Conservation (phyloP, 139 green algal species). For the Ostreobium quekettii region DNA sequence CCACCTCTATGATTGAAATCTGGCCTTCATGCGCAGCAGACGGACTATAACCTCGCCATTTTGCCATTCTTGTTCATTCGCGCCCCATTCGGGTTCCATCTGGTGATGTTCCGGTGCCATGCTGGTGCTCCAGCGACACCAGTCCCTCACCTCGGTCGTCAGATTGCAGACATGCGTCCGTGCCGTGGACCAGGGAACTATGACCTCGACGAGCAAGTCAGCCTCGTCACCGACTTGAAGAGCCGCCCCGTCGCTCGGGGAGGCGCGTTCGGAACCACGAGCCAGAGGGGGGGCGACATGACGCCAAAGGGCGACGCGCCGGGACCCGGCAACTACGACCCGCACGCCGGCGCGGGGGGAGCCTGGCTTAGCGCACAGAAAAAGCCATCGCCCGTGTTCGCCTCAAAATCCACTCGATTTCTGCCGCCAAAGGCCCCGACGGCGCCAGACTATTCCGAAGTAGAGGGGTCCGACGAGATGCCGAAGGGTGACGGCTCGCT, state of each 20-base stretch:
- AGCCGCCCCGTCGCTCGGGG: neutral
- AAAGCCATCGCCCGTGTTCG: neutral
- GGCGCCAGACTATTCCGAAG: neutral
- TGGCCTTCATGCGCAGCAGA: too few relatives aligned
- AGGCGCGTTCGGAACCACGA: neutral
- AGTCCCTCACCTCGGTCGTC: too few relatives aligned
- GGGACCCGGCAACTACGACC: neutral
- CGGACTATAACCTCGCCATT: too few relatives aligned
- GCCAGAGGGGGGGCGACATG: neutral
- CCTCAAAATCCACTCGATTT: neutral
- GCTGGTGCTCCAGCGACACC: too few relatives aligned
- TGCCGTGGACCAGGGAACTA: slow-evolving; percentile 5
- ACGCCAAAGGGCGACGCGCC: neutral
- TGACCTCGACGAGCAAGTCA: neutral
- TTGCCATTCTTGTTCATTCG: too few relatives aligned
- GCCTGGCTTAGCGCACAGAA: neutral
- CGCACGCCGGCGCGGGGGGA: too few relatives aligned
- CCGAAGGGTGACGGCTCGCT: neutral
- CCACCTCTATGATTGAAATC: too few relatives aligned
- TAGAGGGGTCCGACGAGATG: neutral
- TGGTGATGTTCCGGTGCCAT: too few relatives aligned
- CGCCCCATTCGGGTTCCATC: too few relatives aligned
- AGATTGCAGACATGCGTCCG: too few relatives aligned
- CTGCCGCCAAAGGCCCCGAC: neutral
- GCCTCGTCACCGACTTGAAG: neutral